Conservation (phyloP, 2,329 filamentous ascomycete species). For the Parastagonospora nodorum region DNA sequence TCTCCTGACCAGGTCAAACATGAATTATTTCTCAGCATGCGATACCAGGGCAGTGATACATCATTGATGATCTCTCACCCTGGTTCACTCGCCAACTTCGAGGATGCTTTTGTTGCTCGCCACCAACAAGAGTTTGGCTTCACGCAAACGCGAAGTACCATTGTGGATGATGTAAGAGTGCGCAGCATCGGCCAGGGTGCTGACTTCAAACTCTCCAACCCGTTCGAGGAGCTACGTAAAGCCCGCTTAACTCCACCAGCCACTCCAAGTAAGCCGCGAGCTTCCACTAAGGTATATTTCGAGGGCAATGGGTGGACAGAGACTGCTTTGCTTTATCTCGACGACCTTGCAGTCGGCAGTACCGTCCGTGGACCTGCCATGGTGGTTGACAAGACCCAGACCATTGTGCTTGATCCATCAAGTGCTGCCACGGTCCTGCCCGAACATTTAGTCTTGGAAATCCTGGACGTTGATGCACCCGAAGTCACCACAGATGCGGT, state of each 20-base stretch:
- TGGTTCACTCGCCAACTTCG: constrained; percentile 40
- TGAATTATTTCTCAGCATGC: constrained; percentile 51
- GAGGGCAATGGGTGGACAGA: constrained; percentile 20
- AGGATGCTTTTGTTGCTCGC: constrained; percentile 40
- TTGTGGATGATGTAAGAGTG: constrained; percentile 53
- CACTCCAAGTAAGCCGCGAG: no score
- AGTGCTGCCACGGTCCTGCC: constrained; percentile 45
- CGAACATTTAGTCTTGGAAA: constrained; percentile 43
- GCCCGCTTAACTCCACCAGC: no score
- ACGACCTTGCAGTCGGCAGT: constrained; percentile 18
- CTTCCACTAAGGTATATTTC: constrained; percentile 32
- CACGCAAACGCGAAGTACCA: constrained; percentile 45
- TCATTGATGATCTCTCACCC: constrained; percentile 49
- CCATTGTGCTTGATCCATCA: constrained; percentile 49
- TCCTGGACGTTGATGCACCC: no score
- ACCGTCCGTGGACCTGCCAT: constrained; percentile 36
- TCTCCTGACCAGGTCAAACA: no score
- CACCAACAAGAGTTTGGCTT: constrained; percentile 54
- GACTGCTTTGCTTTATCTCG: constrained; percentile 30
- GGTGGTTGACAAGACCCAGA: constrained; percentile 52
- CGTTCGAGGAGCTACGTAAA: no score
- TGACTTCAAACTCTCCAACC: constrained; percentile 9
- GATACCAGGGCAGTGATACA: constrained; percentile 53
- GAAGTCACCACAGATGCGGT: no score
- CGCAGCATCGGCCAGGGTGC: constrained; percentile 35